Evolutionary conservation across 75 land plant species (phyloP).

Genomic region (Pinus albicaulis): DNA sequence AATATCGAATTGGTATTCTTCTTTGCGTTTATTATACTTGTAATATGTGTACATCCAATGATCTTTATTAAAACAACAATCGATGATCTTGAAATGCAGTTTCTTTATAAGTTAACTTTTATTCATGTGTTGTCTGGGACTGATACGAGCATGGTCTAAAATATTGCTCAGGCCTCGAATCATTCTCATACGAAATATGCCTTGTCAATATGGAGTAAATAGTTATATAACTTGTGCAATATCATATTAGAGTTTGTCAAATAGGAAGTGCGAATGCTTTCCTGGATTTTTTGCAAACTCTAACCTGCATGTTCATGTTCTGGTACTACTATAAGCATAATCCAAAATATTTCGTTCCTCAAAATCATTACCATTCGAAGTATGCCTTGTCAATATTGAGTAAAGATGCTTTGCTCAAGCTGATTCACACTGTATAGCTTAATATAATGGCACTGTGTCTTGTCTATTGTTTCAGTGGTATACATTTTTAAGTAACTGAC

Average conservation of each 20-base stretch:
- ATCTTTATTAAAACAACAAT: too few relatives aligned
- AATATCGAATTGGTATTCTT: too few relatives aligned
- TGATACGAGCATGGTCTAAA: not conserved
- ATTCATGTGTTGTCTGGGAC: not conserved
- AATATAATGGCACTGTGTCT: not conserved
- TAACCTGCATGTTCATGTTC: too few relatives aligned
- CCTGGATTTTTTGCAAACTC: too few relatives aligned
- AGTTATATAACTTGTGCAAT: too few relatives aligned
- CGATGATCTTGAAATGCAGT: too few relatives aligned
- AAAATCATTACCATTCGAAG: not conserved
- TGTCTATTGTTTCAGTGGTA: not conserved
- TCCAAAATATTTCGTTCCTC: not conserved
- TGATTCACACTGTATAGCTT: not conserved
- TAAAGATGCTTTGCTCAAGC: slow-evolving; percentile 4
- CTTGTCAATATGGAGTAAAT: not conserved
- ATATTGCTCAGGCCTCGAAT: not conserved
- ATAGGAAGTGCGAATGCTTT: too few relatives aligned
- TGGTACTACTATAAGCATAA: not conserved
- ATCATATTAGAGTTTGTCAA: too few relatives aligned
- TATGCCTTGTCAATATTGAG: not conserved
- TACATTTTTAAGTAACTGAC: not conserved
- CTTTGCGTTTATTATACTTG: too few relatives aligned
- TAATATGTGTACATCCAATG: too few relatives aligned
- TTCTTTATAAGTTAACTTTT: too few relatives aligned
- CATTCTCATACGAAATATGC: not conserved